Evolutionary conservation across 805 yeast species (phyloP), one percentile per base, ranked within the genome.

Genomic region (Saturnispora quitensis): DNA sequence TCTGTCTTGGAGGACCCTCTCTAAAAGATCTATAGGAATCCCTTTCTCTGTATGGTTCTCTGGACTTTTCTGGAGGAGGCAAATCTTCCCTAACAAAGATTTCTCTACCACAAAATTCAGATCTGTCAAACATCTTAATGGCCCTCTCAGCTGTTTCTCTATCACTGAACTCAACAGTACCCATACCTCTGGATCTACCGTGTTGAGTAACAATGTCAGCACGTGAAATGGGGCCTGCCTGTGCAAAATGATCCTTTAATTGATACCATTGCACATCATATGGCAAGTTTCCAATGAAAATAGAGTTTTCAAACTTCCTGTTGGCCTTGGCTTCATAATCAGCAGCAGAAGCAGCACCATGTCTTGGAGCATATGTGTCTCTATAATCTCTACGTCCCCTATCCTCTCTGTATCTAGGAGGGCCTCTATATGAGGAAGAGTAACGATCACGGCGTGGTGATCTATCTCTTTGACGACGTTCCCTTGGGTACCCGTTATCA

Each of bases 71-170:
- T 60, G 91, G 93, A 27, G 93, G 93, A 35, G 93, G 93, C 64
- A 87, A 84, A 68, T 89, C 95, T 65, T 84, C 95, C 70, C 97
- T 82, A 9, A 90, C 95, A 67, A 85, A 89, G 43, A 89, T 84
- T 60, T 80, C 83, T 67, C 97, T 82, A 13, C 89, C 95, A 62
- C 73, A 68, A 56, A 82, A 77, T 35, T 71, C 73, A 31, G 81
- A 73, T 62, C 86, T 82, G 68, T 86, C 85, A 60, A 75, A 84
- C 59, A 78, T 73, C 50, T 73, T 69, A 60, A 89, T 87, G 12
- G 97, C 97, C 24, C 71, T 74, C 45, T 73, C 75, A 5, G 88
- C 96, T 51, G 81, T 84, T 17, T 76, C 82, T 54, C 74, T 73
- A 53, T 72, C 72, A 12, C 80, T 72, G 61, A 84, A 90, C 67